A percentile compares a stretch with the other conserved stretches of the same genome.
Evolutionary conservation across 352 stramenopile species (phyloP).

Genomic region (Aphanomyces stellatus): DNA sequence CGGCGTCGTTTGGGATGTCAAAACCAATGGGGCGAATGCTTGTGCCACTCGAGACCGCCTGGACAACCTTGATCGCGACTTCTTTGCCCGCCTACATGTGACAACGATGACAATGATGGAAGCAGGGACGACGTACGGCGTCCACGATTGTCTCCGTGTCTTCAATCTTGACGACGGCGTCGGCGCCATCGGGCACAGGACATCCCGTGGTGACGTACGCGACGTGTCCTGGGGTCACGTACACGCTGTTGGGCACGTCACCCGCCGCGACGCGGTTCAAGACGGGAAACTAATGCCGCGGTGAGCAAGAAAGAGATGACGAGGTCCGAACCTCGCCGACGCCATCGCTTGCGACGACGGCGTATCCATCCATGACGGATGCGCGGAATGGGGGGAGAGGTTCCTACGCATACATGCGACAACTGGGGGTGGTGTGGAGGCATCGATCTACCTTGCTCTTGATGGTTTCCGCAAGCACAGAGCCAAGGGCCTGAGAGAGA

Average conservation of each 20-base stretch:
- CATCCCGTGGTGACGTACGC: conserved; percentile 95
- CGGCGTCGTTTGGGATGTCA: conserved; percentile 75
- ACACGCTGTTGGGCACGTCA: conserved; percentile 29
- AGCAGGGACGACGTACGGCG: background rate
- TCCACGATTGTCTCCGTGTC: conserved; percentile 63
- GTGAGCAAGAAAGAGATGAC: background rate
- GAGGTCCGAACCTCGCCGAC: conserved; percentile 38
- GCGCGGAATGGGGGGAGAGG: conserved; percentile 92
- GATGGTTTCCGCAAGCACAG: conserved; percentile 47
- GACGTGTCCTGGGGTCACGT: conserved; percentile 42
- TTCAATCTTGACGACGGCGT: conserved; percentile 94
- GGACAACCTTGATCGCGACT: conserved; percentile 51
- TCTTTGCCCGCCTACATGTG: conserved; percentile 25
- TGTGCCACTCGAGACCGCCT: conserved; percentile 39
- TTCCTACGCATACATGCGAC: conserved; percentile 45
- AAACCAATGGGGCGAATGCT: conserved; percentile 87
- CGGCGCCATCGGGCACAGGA: conserved; percentile 77
- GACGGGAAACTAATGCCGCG: conserved; percentile 43
- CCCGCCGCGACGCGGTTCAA: conserved; percentile 62
- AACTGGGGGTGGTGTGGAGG: background rate
- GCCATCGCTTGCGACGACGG: conserved; percentile 80
- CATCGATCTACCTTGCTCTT: conserved; percentile 28
- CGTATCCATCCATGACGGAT: conserved; percentile 98
- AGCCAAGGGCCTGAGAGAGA: conserved; percentile 32
- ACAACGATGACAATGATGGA: background rate